Percentiles rank a stretch among this genome's conserved stretches.
Evolutionary conservation across 768 basidiomycete species (phyloP).

Genomic region (Collybia nuda): DNA sequence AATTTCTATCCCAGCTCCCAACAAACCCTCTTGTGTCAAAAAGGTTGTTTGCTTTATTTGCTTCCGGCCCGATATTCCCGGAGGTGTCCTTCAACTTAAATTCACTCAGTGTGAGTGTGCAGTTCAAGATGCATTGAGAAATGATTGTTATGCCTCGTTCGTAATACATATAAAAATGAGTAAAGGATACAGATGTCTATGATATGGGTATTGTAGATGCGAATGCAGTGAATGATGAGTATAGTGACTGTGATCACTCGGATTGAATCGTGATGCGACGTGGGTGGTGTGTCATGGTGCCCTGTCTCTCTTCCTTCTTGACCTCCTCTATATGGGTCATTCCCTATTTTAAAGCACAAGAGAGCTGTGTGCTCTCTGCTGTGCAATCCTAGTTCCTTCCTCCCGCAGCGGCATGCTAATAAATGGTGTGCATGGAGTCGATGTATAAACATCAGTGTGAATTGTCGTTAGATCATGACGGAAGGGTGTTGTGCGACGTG

Average conservation of each 20-base stretch:
- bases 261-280: not conserved
- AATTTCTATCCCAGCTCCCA: too few relatives aligned
- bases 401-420: not conserved
- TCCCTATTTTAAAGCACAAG: not conserved
- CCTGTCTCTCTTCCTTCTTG: not conserved
- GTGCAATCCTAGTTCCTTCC: not conserved
- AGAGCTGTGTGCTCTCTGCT: not conserved
- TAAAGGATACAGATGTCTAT: conserved; percentile 16
- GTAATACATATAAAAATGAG: conserved; percentile 8
- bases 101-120: not conserved
- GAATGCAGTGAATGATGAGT: not conserved
- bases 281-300: not conserved
- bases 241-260: conserved; percentile 10
- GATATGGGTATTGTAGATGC: conserved; percentile 8
- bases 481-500: not conserved
- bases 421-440: not conserved
- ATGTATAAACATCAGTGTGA: not conserved
- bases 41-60: not conserved
- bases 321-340: conserved; percentile 5
- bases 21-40: not conserved
- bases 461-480: not conserved
- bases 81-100: not conserved
- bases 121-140: not conserved
- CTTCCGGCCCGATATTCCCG: not conserved
- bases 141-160: not conserved